Evolutionary conservation across 768 basidiomycete genomes (phyloP).

Genomic region (Amanita jacksonii): DNA sequence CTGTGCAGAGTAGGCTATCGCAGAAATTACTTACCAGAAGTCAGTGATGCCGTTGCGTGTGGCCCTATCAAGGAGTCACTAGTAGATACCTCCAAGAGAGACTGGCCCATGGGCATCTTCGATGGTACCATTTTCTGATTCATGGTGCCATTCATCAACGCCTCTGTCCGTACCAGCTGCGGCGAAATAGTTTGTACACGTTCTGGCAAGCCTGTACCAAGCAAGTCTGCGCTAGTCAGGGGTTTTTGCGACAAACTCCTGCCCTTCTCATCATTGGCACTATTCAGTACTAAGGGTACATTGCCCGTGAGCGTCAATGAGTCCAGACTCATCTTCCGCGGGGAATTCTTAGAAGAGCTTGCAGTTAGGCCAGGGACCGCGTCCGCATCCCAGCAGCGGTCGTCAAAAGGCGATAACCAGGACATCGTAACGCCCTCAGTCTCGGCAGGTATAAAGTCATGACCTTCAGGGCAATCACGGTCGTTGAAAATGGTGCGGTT

Average conservation of each 20-base stretch:
- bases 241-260: no score
- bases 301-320: background rate
- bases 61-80: background rate
- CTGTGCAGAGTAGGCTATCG: background rate
- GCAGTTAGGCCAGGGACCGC: slow-evolving; percentile 5
- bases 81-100: no score
- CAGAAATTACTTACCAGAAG: background rate
- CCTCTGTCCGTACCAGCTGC: no score
- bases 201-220: no score
- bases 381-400: slow-evolving; percentile 4
- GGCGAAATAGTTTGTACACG: no score
- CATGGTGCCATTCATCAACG: no score
- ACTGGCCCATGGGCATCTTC: no score
- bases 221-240: no score
- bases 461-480: background rate
- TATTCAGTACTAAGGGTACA: no score
- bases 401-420: slow-evolving; percentile 7
- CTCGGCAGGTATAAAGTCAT: background rate
- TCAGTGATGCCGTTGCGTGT: background rate
- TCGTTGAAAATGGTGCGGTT: no score
- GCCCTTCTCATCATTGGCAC: no score
- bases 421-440: background rate
- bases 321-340: background rate
- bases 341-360: background rate
- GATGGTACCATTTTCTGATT: no score